phyloP scores from a whole-genome alignment of 2,329 filamentous ascomycete genomes.

The Blastomyces silverae region DNA sequence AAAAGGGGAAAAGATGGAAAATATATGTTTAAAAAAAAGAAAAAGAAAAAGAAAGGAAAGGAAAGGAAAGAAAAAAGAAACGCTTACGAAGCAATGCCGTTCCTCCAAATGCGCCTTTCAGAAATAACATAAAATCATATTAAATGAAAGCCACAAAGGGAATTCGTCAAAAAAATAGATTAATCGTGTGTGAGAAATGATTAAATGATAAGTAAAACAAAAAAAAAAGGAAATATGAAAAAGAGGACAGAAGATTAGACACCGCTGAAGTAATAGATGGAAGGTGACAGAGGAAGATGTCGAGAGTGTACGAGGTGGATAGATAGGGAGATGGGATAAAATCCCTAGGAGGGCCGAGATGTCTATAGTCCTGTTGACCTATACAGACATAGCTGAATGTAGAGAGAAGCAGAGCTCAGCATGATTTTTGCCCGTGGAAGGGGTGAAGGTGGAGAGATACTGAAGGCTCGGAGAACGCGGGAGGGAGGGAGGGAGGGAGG shows the following conservation, averaged over 20 bases:
- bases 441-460: background rate
- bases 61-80: background rate
- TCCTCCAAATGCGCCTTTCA: constrained; percentile 16
- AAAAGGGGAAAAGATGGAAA: background rate
- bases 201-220: constrained; percentile 17
- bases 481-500: background rate
- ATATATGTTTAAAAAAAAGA: background rate
- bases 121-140: constrained; percentile 1
- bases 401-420: background rate
- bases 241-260: background rate
- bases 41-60: background rate
- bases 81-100: background rate
- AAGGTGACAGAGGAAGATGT: background rate
- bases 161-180: constrained; percentile 13
- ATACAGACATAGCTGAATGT: background rate
- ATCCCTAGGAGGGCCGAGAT: background rate
- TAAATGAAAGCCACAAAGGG: constrained; percentile 6
- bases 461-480: background rate
- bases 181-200: constrained; percentile 1
- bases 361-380: constrained; percentile 5
- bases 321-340: background rate
- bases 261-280: background rate
- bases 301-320: background rate
- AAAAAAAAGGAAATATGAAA: constrained; percentile 16
- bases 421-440: constrained; percentile 16